Conservation (phyloP, 495 filamentous ascomycete genomes). For the Aspergillus indologenus region DNA sequence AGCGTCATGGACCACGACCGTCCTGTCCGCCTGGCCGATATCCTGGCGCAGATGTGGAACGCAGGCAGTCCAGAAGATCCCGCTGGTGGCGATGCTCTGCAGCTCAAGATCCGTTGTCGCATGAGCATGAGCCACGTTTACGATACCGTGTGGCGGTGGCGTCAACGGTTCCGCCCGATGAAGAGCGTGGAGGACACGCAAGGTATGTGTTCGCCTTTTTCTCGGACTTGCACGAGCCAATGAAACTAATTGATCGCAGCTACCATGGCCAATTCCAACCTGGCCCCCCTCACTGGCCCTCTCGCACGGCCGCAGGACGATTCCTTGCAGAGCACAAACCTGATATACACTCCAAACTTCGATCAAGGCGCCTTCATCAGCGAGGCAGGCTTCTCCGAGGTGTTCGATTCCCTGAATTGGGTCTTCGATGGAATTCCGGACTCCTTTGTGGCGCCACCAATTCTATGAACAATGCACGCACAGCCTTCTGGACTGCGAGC, state of each 20-base stretch:
- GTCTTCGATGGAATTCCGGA: slow-evolving; percentile 49
- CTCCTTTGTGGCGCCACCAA: slow-evolving; percentile 40
- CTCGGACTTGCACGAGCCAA: no score
- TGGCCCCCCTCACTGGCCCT: slow-evolving; percentile 27
- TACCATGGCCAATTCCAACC: slow-evolving; percentile 28
- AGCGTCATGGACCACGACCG: slow-evolving; percentile 85
- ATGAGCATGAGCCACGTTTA: slow-evolving; percentile 54
- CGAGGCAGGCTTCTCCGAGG: slow-evolving; percentile 46
- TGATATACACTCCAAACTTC: slow-evolving; percentile 42
- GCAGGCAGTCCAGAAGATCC: slow-evolving; percentile 33
- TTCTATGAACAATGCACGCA: slow-evolving; percentile 21
- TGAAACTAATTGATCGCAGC: slow-evolving; percentile 22
- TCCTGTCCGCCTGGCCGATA: slow-evolving; percentile 53
- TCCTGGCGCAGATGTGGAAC: slow-evolving; percentile 51
- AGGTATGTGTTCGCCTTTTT: no score
- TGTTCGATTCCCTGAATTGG: slow-evolving; percentile 49
- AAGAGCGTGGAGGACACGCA: slow-evolving; percentile 43
- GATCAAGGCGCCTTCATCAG: slow-evolving; percentile 43
- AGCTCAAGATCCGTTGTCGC: slow-evolving; percentile 45
- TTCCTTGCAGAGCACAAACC: slow-evolving; percentile 27
- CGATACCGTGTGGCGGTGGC: slow-evolving; percentile 50
- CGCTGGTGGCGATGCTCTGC: slow-evolving; percentile 35
- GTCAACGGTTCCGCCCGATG: slow-evolving; percentile 43
- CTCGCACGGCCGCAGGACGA: slow-evolving; percentile 17
- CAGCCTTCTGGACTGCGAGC: no score